phyloP scores from a whole-genome alignment of 305 asterid species.

The Striga hermonthica region DNA sequence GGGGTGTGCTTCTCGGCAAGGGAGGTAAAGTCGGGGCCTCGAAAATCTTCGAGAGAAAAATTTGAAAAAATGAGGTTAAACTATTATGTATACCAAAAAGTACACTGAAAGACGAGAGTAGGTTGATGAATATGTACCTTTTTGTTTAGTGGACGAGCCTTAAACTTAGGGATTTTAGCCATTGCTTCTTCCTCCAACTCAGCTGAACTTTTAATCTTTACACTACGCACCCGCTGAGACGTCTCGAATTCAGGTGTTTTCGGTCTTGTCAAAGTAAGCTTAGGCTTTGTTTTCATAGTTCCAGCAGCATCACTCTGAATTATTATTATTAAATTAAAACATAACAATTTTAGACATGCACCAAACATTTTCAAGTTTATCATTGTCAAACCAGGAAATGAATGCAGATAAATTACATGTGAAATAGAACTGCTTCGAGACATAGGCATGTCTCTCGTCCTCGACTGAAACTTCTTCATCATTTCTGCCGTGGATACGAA shows the following conservation, averaged over 20 bases:
- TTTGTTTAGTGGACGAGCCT: constrained; percentile 82
- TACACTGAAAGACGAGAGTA: not conserved
- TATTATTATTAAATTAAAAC: not conserved
- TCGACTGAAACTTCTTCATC: constrained; percentile 77
- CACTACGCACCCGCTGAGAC: constrained; percentile 73
- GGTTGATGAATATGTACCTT: constrained; percentile 42
- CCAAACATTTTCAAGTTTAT: no score
- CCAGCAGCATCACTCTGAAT: constrained; percentile 51
- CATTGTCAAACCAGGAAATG: not conserved
- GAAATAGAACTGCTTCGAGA: constrained; percentile 42
- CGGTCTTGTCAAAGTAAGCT: constrained; percentile 82
- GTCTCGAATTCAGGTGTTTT: constrained; percentile 88
- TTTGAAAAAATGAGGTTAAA: no score
- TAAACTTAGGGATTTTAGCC: constrained; percentile 88
- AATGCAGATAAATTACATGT: constrained; percentile 42
- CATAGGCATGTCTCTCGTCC: constrained; percentile 61
- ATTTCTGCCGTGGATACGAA: constrained; percentile 90
- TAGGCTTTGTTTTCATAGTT: constrained; percentile 54
- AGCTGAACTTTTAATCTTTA: constrained; percentile 69
- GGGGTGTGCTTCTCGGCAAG: constrained; percentile 68
- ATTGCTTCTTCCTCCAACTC: constrained; percentile 91
- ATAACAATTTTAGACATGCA: not conserved
- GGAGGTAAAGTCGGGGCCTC: constrained; percentile 59
- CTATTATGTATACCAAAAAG: not conserved
- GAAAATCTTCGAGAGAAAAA: constrained; percentile 46